A percentile compares a stretch with the other conserved stretches of the same genome.
These are phyloP conservation scores for Botrytis fabae DNA, from an alignment of 2,329 filamentous ascomycete species.

Conservation along the genomic window DNA sequence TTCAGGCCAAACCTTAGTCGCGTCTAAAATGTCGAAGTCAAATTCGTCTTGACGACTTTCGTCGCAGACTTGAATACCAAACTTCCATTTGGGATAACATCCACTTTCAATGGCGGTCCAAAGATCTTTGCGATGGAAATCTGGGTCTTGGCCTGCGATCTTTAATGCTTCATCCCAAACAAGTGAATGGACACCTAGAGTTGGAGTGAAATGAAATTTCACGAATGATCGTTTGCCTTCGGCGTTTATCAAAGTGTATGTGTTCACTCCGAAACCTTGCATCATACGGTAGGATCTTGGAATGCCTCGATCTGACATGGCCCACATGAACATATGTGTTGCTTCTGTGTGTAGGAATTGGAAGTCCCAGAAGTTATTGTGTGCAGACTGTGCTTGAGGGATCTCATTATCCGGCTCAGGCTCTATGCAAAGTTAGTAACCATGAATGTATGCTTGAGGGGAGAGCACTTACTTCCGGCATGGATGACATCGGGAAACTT, in stretches of 20 bases:
- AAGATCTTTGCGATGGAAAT: slow-evolving; percentile 80
- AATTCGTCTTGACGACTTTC: slow-evolving; percentile 65
- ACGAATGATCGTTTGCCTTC: slow-evolving; percentile 70
- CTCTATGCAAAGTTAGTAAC: slow-evolving; percentile 48
- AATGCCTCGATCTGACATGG: slow-evolving; percentile 72
- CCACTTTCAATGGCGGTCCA: slow-evolving; percentile 72
- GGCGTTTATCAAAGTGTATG: slow-evolving; percentile 67
- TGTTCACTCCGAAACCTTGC: slow-evolving; percentile 84
- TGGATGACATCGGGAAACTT: slow-evolving; percentile 71
- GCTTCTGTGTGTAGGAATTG: slow-evolving; percentile 66
- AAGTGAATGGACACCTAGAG: slow-evolving; percentile 68
- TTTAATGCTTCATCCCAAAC: slow-evolving; percentile 75
- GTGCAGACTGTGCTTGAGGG: slow-evolving; percentile 68
- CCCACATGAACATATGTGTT: slow-evolving; percentile 79
- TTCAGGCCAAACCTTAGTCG: slow-evolving; percentile 85
- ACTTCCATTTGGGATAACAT: slow-evolving; percentile 74
- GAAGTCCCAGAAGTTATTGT: slow-evolving; percentile 81
- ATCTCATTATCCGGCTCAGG: slow-evolving; percentile 70
- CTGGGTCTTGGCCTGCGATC: slow-evolving; percentile 67
- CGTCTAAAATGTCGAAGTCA: slow-evolving; percentile 74
- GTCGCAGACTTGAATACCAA: slow-evolving; percentile 76
- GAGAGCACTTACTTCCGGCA: slow-evolving; percentile 40
- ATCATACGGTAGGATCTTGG: slow-evolving; percentile 80
- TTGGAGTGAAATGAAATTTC: slow-evolving; percentile 76
- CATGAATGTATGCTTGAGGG: slow-evolving; percentile 18